Percentiles rank a stretch among this genome's conserved stretches.
phyloP scores from a whole-genome alignment of 2,329 filamentous ascomycete genomes.

The Blastomyces percursus region DNA sequence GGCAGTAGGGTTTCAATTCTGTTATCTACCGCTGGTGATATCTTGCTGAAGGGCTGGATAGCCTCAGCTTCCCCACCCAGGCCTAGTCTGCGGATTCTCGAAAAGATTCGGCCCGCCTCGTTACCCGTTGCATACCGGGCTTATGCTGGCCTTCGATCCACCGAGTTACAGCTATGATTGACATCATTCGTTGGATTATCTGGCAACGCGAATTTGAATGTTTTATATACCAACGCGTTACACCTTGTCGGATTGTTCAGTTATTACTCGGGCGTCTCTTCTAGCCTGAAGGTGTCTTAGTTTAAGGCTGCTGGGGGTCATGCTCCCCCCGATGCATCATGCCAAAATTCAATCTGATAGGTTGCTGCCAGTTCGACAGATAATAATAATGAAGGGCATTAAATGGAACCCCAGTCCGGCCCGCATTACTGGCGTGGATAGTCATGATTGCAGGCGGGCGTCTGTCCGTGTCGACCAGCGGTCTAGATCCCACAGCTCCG shows the following conservation, averaged over 20 bases:
- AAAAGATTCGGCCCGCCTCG: not conserved
- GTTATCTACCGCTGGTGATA: not conserved
- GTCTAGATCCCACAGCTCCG: not conserved
- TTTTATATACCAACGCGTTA: not conserved
- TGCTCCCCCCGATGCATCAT: not conserved
- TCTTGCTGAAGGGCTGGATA: not conserved
- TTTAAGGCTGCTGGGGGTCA: not conserved
- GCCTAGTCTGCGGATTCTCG: not conserved
- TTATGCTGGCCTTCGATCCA: not conserved
- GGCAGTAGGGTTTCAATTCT: not conserved
- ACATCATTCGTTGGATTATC: not conserved
- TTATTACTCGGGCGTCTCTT: not conserved
- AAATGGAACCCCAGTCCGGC: not conserved
- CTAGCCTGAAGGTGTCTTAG: not conserved
- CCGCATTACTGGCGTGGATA: no score
- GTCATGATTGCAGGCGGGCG: no score
- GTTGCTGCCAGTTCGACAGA: not conserved
- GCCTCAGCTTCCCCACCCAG: not conserved
- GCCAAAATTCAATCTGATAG: not conserved
- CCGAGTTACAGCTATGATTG: not conserved
- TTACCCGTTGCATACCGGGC: not conserved
- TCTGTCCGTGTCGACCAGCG: no score
- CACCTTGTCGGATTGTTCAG: not conserved
- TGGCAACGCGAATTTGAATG: not conserved
- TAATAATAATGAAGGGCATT: not conserved